Evolutionary conservation across 116 monocot species (phyloP).

Genomic region (Cymodocea nodosa): DNA sequence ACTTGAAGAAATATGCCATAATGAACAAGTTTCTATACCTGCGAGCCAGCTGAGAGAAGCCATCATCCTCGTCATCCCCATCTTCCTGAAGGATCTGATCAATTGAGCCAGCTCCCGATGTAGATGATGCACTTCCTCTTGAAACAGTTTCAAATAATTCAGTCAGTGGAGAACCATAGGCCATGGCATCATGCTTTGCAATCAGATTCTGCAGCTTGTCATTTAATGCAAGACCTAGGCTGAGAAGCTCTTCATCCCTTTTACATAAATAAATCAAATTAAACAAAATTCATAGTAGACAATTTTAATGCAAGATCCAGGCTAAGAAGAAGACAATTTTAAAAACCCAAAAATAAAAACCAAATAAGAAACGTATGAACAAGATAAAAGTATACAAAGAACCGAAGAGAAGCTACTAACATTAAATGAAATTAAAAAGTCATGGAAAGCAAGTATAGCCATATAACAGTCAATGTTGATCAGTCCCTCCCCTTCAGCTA

Average conservation of each 20-base stretch:
- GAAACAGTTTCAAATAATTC: slow-evolving; percentile 24
- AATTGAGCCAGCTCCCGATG: slow-evolving; percentile 1
- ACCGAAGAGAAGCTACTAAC: not conserved
- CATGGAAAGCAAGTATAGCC: not conserved
- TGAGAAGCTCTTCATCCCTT: slow-evolving; percentile 79
- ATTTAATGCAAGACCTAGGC: slow-evolving; percentile 56
- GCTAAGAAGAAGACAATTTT: not conserved
- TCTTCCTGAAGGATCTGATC: slow-evolving; percentile 5
- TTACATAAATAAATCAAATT: not conserved
- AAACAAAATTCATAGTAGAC: not conserved
- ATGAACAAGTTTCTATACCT: slow-evolving; percentile 26
- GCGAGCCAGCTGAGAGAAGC: slow-evolving; percentile 62
- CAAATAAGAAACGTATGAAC: not conserved
- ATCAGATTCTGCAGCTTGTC: slow-evolving; percentile 54
- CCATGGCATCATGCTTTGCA: slow-evolving; percentile 68
- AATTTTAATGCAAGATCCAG: no score
- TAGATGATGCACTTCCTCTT: slow-evolving; percentile 15
- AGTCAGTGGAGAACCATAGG: slow-evolving; percentile 42
- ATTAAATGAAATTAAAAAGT: not conserved
- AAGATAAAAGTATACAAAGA: not conserved
- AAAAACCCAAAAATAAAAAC: no score
- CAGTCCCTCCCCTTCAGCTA: no score
- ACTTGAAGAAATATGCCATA: not conserved
- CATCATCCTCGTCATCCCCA: slow-evolving; percentile 56
- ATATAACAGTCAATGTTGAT: no score